Conservation (phyloP, 2,329 filamentous ascomycete genomes). For the Keithomyces neogunnii region DNA sequence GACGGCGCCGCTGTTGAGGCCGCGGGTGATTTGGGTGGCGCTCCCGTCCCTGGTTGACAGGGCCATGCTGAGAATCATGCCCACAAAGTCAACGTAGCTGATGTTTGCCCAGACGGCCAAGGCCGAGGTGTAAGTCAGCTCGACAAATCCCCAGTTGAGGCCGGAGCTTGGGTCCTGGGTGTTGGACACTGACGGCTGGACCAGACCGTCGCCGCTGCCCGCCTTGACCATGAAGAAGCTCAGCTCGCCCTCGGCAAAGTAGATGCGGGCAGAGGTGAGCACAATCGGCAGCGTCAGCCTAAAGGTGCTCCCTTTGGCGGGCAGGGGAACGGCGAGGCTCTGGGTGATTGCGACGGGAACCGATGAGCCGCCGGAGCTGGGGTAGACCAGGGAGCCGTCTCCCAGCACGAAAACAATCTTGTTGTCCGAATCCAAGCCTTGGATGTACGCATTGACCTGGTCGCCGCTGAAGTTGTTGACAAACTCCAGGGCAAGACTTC, state of each 20-base stretch:
- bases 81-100: conserved; percentile 42
- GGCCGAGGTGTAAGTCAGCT: conserved; percentile 32
- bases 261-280: conserved; percentile 32
- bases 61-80: conserved; percentile 39
- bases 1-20: conserved; percentile 28
- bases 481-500: conserved; percentile 20
- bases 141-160: conserved; percentile 40
- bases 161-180: conserved; percentile 31
- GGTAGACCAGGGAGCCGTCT: conserved; percentile 33
- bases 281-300: conserved; percentile 31
- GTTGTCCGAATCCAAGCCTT: conserved; percentile 32
- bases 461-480: conserved; percentile 34
- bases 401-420: conserved; percentile 32
- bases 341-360: conserved; percentile 26
- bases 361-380: conserved; percentile 24
- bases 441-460: conserved; percentile 34
- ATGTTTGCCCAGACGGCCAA: conserved; percentile 37
- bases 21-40: conserved; percentile 29
- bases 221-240: conserved; percentile 31
- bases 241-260: conserved; percentile 33
- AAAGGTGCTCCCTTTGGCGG: conserved; percentile 25
- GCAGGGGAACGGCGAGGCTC: conserved; percentile 34
- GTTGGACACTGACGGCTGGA: conserved; percentile 39
- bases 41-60: conserved; percentile 22
- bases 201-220: conserved; percentile 25